Percentiles rank a stretch among this genome's conserved stretches.
phyloP scores from a whole-genome alignment of 306 rosid species.

The Sesbania bispinosa region DNA sequence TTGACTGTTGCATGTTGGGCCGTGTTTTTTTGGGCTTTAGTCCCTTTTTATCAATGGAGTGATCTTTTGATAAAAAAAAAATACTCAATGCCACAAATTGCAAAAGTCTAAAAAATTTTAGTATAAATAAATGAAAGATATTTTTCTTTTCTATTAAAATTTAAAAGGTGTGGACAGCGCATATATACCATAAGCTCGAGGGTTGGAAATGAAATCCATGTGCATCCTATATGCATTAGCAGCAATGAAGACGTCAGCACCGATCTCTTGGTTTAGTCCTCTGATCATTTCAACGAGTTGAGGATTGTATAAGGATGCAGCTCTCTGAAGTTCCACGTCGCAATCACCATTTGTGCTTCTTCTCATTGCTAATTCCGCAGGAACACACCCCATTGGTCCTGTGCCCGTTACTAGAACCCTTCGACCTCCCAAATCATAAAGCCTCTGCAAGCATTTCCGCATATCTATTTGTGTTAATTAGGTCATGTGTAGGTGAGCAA shows the following conservation, averaged over 20 bases:
- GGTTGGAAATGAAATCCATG: slow-evolving; percentile 62
- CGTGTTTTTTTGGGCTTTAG: too few relatives aligned
- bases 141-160: too few relatives aligned
- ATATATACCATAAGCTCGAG: slow-evolving; percentile 59
- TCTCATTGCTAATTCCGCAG: slow-evolving; percentile 59
- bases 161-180: too few relatives aligned
- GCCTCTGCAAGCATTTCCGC: slow-evolving; percentile 36
- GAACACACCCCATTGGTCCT: slow-evolving; percentile 80
- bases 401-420: slow-evolving; percentile 68
- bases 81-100: too few relatives aligned
- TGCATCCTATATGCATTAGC: slow-evolving; percentile 57
- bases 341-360: slow-evolving; percentile 54
- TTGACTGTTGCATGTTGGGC: too few relatives aligned
- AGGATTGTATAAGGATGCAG: slow-evolving; percentile 63
- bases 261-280: slow-evolving; percentile 43
- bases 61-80: too few relatives aligned
- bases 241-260: slow-evolving; percentile 46
- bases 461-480: too few relatives aligned
- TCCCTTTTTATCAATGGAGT: too few relatives aligned
- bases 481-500: too few relatives aligned
- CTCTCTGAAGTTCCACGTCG: slow-evolving; percentile 55
- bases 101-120: too few relatives aligned
- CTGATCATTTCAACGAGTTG: slow-evolving; percentile 47
- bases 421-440: slow-evolving; percentile 66
- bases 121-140: too few relatives aligned